Base-by-base conservation (phyloP, 352 stramenopile species). In the Phytophthora sp. region DNA sequence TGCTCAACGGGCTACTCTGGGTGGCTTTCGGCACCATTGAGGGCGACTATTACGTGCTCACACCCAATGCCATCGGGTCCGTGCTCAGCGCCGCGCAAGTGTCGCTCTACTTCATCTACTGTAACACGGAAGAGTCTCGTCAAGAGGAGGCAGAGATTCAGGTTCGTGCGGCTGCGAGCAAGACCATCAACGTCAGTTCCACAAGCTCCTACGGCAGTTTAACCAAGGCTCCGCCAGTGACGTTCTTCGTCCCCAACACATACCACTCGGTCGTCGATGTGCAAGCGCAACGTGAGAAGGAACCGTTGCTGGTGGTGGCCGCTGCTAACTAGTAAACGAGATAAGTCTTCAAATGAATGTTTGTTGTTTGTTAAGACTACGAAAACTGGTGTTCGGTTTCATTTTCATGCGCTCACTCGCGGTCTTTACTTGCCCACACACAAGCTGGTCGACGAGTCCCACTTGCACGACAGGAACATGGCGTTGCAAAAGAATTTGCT, bases 1-100 rank as follows among this genome's bases (percentile, higher is more conserved):
- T 76, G 9, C 41, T 84, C 31, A 88, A 82, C 56, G 78, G 82
- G 21, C 57, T 71, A 30, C 67, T 83, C 0, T 88, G 80, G 80
- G 66, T 79, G 26, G 56, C 73, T 0, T 88, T 86, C 45, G 71
- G 74, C 1, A 60, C 76, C 20, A 71, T 73, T 0, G 69, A 80
- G 24, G 57, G 69, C 31, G 74, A 88, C 50, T 69, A 65, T 27
- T 78, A 75, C 39, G 72, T 86, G 29, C 58, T 84, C 16, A 71
- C 61, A 3, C 73, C 75, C 13, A 84, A 74, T 20, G 68, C 74
- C 11, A 71, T 84, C 33, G 80, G 79, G 4, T 77, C 65, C 12
- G 60, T 69, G 33, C 57, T 89, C 2, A 77, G 80, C 39, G 35
- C 69, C 15, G 63, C 63, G 5, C 79, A 88, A 24, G 44, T 86